Evolutionary conservation across 371 early-diverging fungal species (phyloP), one percentile per base, ranked within the genome.

Genomic region (Syncephalastrum sp.): DNA sequence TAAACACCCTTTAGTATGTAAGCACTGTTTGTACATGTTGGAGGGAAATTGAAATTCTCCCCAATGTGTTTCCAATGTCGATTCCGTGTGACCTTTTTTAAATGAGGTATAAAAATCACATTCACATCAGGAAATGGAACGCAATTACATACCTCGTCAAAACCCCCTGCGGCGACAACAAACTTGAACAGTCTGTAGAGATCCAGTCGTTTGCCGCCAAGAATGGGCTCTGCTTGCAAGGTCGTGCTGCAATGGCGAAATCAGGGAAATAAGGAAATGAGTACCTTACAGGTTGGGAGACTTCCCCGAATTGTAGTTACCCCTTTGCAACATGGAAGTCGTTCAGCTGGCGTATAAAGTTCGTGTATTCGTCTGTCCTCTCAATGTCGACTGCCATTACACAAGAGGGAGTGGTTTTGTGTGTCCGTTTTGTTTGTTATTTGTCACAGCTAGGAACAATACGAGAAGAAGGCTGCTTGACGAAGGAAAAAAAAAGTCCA

Each of bases 11-110:
- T 91, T 54, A 90, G 73, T 53, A 89, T 87, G 65, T 85, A 91
- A 4, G 91, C 91, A 58, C 87, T 84, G 65, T 91, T 92, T 17
- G 91, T 92, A 69, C 93, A 91, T 5, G 91, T 92, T 10, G 83
- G 68, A 5, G 93, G 91, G 52, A 92, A 86, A 54, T 91, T 80
- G 68, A 92, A 90, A 1, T 83, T 85, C 49, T 82, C 74, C 29
- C 86, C 81, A 29, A 92, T 81, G 62, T 86, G 81, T 64, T 86
- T 88, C 93, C 93, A 92, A n/a, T 87, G 82, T 45, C 89, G 84
- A 44, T 87, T 88, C 29, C 75, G 65, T 7, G 90, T 87, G 21
- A 92, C 89, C 89, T 87, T 33, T 29, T 24, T 33, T 47, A 6
- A 42, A 23, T 19, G 38, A 10, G 38, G 38, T 12, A 33, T 29